A percentile compares a stretch with the other conserved stretches of the same genome.
Conservation (phyloP, 129 eudicot genomes). For the Solidago caesia region DNA sequence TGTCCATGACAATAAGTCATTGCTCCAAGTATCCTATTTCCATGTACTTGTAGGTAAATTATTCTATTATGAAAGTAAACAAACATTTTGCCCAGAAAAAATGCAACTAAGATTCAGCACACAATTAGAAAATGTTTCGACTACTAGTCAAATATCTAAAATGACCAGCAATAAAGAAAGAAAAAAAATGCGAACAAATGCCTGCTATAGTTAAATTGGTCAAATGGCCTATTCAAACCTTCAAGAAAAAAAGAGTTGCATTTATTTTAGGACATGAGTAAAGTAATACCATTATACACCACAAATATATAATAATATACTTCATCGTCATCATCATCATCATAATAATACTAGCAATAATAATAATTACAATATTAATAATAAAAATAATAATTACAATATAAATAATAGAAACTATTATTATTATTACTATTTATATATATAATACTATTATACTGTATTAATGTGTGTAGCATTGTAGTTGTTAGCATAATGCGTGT, state of each 20-base stretch:
- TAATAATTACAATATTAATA: background rate
- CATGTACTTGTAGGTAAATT: constrained; percentile 6
- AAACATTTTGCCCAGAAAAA: background rate
- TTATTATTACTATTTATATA: no score
- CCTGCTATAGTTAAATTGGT: background rate
- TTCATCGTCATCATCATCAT: background rate
- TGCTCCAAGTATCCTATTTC: constrained; percentile 62
- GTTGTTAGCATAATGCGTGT: background rate
- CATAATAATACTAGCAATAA: background rate
- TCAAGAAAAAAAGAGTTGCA: background rate
- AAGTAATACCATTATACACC: background rate
- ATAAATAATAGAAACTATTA: no score
- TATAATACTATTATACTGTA: no score
- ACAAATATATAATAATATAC: no score
- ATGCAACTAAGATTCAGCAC: background rate
- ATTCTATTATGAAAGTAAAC: background rate
- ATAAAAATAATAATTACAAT: background rate
- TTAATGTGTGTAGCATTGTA: background rate
- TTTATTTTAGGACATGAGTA: constrained; percentile 7
- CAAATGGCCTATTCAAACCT: background rate
- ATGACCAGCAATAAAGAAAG: background rate
- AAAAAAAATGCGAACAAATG: background rate
- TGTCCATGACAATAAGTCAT: constrained; percentile 48
- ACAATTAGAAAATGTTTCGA: background rate
- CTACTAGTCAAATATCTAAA: constrained; percentile 1